These are phyloP conservation scores for Stephania japonica DNA, from an alignment of 164 flowering plant species.

Conservation along the genomic window DNA sequence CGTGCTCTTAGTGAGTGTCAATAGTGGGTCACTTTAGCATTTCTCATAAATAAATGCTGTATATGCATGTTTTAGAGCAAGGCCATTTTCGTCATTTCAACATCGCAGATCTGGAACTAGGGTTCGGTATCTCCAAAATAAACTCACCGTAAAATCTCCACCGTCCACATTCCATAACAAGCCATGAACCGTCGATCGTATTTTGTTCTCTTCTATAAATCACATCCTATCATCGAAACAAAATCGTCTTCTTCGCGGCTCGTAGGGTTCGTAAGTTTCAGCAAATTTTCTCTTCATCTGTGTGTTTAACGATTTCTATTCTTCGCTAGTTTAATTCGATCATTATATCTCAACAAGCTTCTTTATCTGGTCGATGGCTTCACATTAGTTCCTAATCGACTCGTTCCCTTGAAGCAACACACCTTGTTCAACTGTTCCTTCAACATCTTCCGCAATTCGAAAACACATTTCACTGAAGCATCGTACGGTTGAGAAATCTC, in stretches of 20 bases:
- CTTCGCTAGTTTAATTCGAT: neutral
- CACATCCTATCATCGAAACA: no score
- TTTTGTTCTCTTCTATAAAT: neutral
- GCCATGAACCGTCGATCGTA: no score
- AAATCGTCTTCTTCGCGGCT: neutral
- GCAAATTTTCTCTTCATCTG: neutral
- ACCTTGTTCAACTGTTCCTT: neutral
- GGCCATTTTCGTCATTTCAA: no score
- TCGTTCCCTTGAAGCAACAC: constrained; percentile 29
- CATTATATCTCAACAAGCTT: constrained; percentile 5
- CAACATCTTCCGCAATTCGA: neutral
- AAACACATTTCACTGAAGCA: neutral
- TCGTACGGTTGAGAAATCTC: neutral
- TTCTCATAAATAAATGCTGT: no score
- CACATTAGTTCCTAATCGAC: constrained; percentile 1
- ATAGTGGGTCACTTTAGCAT: no score
- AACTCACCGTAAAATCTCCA: no score
- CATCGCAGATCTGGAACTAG: no score
- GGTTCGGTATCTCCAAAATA: no score
- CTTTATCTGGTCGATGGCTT: constrained; percentile 17
- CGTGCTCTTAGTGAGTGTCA: no score
- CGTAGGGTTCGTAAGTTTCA: neutral
- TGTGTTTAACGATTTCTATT: neutral
- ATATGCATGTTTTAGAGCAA: no score
- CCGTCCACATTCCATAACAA: no score